These are phyloP conservation scores for Novymonas esmeraldas DNA, from an alignment of 208 protist species.

Conservation along the genomic window DNA sequence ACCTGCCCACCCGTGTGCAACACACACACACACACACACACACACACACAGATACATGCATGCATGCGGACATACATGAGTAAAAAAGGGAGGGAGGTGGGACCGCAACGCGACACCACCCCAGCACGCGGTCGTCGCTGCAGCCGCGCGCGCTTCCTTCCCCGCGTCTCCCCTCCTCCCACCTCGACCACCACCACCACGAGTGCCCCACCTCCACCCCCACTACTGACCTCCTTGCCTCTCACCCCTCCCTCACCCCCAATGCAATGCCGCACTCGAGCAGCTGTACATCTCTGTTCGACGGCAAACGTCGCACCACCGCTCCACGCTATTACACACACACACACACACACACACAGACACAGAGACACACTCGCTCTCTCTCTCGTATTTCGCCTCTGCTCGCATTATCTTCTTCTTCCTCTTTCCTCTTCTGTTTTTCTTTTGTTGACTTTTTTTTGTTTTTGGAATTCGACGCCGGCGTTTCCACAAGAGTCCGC, in stretches of 20 bases:
- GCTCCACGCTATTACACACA: not conserved
- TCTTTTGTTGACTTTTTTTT: not conserved
- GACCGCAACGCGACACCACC: not conserved
- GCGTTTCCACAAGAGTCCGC: too few species aligned
- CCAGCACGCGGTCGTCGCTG: too few species aligned
- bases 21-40: constrained; percentile 9
- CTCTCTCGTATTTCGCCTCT: not conserved
- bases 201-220: too few species aligned
- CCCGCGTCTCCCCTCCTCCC: too few species aligned
- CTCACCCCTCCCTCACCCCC: too few species aligned
- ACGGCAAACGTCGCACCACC: too few species aligned
- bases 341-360: not conserved
- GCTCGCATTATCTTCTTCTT: not conserved
- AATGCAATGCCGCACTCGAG: too few species aligned
- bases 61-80: not conserved
- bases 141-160: too few species aligned
- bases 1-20: not conserved
- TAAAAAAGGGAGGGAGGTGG: not conserved
- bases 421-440: not conserved
- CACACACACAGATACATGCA: constrained; percentile 7
- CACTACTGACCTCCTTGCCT: too few species aligned
- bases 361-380: not conserved
- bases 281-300: too few species aligned
- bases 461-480: too few species aligned
- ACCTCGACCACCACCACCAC: too few species aligned